Conservation (phyloP, 2,329 filamentous ascomycete species). For the Phialophora macrospora region DNA sequence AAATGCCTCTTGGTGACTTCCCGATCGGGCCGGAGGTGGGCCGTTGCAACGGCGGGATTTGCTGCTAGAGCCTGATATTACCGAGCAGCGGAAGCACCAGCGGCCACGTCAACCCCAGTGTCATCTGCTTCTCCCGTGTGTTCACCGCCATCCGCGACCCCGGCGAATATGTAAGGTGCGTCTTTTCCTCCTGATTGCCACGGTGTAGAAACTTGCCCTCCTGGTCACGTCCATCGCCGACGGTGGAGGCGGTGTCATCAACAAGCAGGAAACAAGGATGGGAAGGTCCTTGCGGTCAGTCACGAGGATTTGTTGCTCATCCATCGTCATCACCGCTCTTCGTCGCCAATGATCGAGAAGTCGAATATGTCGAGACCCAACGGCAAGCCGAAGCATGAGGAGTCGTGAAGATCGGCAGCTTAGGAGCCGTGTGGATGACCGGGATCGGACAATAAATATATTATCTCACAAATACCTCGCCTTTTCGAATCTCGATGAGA, state of each 20-base stretch:
- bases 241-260: not conserved
- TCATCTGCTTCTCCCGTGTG: not conserved
- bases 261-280: not conserved
- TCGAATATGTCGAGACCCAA: not conserved
- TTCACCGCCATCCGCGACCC: constrained; percentile 15
- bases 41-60: constrained; percentile 4
- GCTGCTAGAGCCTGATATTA: not conserved
- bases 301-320: not conserved
- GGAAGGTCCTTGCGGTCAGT: not conserved
- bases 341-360: not conserved
- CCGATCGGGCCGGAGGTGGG: not conserved
- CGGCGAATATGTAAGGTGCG: constrained; percentile 11
- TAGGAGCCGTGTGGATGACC: not conserved
- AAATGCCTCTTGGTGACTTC: not conserved
- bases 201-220: constrained; percentile 7
- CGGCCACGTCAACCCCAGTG: not conserved
- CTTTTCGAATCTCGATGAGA: constrained; percentile 79
- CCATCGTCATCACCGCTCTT: not conserved
- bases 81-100: not conserved
- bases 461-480: constrained; percentile 63
- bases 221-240: not conserved
- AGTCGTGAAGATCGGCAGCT: not conserved
- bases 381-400: not conserved
- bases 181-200: constrained; percentile 7
- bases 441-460: not conserved